A percentile compares a stretch with the other conserved stretches of the same genome.
These are phyloP conservation scores for Wickerhamiella vanderwaltii DNA, from an alignment of 805 yeast genomes.

Conservation along the genomic window DNA sequence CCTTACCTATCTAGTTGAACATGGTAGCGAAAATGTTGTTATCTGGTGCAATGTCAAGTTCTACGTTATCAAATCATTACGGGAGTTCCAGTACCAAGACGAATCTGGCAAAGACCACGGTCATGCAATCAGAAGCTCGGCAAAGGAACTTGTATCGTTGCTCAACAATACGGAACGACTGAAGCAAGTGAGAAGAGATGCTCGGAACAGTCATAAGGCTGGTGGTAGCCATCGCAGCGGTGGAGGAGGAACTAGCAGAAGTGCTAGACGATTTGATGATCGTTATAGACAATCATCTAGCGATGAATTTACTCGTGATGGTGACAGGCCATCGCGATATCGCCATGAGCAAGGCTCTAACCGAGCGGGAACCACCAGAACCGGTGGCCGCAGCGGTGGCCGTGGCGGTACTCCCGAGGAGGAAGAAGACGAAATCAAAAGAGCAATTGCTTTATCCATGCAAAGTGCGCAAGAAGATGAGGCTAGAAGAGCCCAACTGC, in stretches of 20 bases:
- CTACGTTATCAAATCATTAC: slow-evolving; percentile 74
- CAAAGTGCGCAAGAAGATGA: slow-evolving; percentile 78
- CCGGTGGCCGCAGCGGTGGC: slow-evolving; percentile 10
- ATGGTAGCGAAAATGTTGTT: slow-evolving; percentile 80
- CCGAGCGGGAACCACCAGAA: not conserved
- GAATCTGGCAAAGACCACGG: slow-evolving; percentile 78
- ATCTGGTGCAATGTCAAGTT: slow-evolving; percentile 84
- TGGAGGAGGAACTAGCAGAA: slow-evolving; percentile 15
- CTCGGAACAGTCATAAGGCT: slow-evolving; percentile 17
- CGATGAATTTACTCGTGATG: not conserved
- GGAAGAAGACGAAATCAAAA: slow-evolving; percentile 52
- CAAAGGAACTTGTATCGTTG: slow-evolving; percentile 73
- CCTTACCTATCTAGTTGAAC: slow-evolving; percentile 74
- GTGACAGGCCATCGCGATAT: not conserved
- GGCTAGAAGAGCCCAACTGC: slow-evolving; percentile 30
- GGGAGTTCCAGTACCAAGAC: slow-evolving; percentile 79
- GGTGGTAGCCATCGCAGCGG: slow-evolving; percentile 13
- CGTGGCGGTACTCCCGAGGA: slow-evolving; percentile 11
- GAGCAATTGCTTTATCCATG: slow-evolving; percentile 69
- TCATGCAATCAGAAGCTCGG: slow-evolving; percentile 74
- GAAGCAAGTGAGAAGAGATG: slow-evolving; percentile 47
- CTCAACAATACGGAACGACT: slow-evolving; percentile 74
- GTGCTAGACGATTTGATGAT: slow-evolving; percentile 14
- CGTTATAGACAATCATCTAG: slow-evolving; percentile 5
- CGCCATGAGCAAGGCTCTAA: not conserved